A percentile compares a stretch with the other conserved stretches of the same genome.
Evolutionary conservation across 345 rosid genomes (phyloP).

Genomic region (Pugionium cornutum): DNA sequence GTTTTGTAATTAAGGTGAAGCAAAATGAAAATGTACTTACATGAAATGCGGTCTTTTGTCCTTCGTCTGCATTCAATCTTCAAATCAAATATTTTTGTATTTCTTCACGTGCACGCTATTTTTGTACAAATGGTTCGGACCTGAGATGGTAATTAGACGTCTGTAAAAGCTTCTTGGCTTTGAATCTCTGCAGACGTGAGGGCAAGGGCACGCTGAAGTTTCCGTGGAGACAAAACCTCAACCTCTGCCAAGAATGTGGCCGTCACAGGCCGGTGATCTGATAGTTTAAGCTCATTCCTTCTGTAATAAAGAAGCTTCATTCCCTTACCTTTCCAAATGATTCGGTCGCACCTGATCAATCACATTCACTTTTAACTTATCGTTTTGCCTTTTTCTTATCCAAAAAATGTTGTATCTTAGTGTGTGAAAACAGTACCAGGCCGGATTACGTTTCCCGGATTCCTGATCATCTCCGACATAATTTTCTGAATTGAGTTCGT

Average conservation of each 20-base stretch:
- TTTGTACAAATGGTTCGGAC: too few species aligned
- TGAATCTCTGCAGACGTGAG: constrained; percentile 70
- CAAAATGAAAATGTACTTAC: too few species aligned
- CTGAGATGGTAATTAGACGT: not conserved
- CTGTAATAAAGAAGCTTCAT: constrained; percentile 66
- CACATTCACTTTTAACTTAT: too few species aligned
- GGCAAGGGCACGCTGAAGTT: constrained; percentile 79
- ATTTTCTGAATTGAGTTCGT: constrained; percentile 68
- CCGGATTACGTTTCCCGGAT: constrained; percentile 78
- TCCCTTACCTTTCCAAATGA: constrained; percentile 82
- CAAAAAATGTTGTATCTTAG: too few species aligned
- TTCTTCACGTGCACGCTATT: too few species aligned
- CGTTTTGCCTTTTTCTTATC: too few species aligned
- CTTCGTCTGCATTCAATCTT: too few species aligned
- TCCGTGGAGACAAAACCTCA: constrained; percentile 72
- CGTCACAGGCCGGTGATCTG: constrained; percentile 91
- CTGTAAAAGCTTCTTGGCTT: constrained; percentile 6
- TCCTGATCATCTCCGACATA: constrained; percentile 75
- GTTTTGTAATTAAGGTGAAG: too few species aligned
- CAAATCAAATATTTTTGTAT: too few species aligned
- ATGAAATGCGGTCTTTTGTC: too few species aligned
- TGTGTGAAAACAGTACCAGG: constrained; percentile 57
- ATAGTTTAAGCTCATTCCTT: constrained; percentile 70
- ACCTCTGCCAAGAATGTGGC: constrained; percentile 76
- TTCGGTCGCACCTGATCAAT: constrained; percentile 81